These are phyloP conservation scores for Neonectria magnoliae DNA, from an alignment of 2,329 filamentous ascomycete species.

Conservation along the genomic window DNA sequence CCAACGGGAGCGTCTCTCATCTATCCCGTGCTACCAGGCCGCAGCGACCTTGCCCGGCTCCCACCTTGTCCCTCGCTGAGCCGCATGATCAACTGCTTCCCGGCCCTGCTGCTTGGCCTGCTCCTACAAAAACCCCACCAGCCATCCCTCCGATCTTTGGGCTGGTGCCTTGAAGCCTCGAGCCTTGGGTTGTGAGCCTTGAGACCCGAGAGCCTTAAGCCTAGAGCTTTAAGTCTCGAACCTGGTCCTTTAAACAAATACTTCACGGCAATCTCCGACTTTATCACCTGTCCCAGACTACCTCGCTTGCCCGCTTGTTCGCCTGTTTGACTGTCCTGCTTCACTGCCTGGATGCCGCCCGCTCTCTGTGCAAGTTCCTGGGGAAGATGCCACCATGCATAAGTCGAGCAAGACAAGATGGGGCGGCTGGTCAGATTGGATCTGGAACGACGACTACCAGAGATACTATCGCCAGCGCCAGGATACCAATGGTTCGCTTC, in stretches of 20 bases:
- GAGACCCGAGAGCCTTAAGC: conserved; percentile 24
- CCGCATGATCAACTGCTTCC: conserved; percentile 36
- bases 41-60: conserved; percentile 31
- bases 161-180: conserved; percentile 25
- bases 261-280: background rate
- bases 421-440: conserved; percentile 43
- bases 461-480: conserved; percentile 44
- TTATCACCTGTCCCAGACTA: background rate
- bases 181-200: conserved; percentile 19
- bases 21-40: conserved; percentile 36
- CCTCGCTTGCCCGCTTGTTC: conserved; percentile 8
- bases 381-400: conserved; percentile 45
- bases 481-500: conserved; percentile 42
- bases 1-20: conserved; percentile 32
- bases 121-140: conserved; percentile 42
- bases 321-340: background rate
- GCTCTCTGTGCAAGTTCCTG: conserved; percentile 23
- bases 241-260: conserved; percentile 14
- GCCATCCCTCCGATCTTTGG: conserved; percentile 32
- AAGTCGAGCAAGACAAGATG: conserved; percentile 35
- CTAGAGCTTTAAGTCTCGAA: conserved; percentile 23
- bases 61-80: conserved; percentile 34
- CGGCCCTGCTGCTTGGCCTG: conserved; percentile 21
- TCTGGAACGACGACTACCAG: conserved; percentile 37
- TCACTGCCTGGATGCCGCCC: conserved; percentile 13